Evolutionary conservation across 1,139 yeast genomes (phyloP), one percentile per base, ranked within the genome.

Genomic region (Meyerozyma guilliermondii): DNA sequence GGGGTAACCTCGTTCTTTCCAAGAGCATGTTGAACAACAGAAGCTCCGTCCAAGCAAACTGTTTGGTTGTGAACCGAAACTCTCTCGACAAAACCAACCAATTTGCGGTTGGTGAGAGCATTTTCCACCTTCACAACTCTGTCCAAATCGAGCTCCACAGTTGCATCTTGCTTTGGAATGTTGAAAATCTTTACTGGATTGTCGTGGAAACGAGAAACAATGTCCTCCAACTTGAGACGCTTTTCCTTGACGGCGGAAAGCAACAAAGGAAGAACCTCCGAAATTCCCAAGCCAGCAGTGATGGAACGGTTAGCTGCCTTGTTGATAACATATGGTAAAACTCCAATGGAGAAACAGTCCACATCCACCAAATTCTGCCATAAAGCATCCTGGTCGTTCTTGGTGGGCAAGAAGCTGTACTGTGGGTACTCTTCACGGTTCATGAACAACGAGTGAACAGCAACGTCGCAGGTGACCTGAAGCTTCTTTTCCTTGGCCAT

Each of bases 261-360:
- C 54, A 92, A 75, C 60, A 91, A 74, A 54, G 96, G 96, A 51
- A 91, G 68, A 38, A 89, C 81, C 61, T 88, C 96, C 46, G 80
- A 69, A 55, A 86, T 73, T 51, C 96, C 96, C 50, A 81, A 68
- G 48, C 92, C 96, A 41, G 92, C 78, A 46, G 71, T 69, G 47
- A 80, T 73, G 43, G 75, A 68, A 55, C 80, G 65, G 43, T 84
- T 83, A 49, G 78, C 67, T 48, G 82, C 81, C 56, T 76, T 68
- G 39, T 95, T 89, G 48, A 89, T 68, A 50, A 78, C 71, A 46
- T 83, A 78, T 54, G 97, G 96, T 53, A 87, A 64, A 41, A 77
- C 75, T 52, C 98, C 98, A 54, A 91, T 74, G 33, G 96, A 81
- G 75, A 92, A 87, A 55, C 91, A 86, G 67, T 92, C 98, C 60